A percentile compares a stretch with the other conserved stretches of the same genome.
Evolutionary conservation across 2,329 filamentous ascomycete species (phyloP).

Genomic region (Colletotrichum sp.): DNA sequence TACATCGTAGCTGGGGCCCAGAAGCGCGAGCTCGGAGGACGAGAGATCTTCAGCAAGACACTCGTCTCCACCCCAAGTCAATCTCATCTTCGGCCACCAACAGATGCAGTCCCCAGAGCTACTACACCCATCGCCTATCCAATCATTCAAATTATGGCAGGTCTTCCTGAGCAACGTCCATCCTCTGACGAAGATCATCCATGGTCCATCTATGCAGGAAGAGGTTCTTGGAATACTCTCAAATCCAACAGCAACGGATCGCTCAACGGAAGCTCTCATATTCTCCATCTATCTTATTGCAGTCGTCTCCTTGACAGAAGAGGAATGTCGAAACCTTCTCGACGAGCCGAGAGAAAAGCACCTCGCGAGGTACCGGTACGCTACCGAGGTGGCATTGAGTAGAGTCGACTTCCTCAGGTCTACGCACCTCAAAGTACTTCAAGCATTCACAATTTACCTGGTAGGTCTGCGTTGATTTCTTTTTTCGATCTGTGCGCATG

Average conservation of each 20-base stretch:
- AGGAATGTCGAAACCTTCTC: constrained; percentile 58
- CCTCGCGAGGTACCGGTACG: constrained; percentile 54
- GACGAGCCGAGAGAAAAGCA: constrained; percentile 54
- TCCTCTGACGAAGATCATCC: constrained; percentile 73
- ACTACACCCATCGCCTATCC: not conserved
- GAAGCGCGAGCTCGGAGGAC: not conserved
- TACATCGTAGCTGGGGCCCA: not conserved
- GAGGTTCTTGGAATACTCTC: not conserved
- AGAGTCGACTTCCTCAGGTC: constrained; percentile 63
- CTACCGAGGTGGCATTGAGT: constrained; percentile 53
- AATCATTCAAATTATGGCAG: constrained; percentile 69
- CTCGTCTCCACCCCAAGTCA: not conserved
- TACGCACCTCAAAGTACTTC: constrained; percentile 61
- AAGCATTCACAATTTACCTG: constrained; percentile 63
- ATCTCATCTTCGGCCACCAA: constrained; percentile 14
- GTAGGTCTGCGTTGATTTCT: constrained; percentile 36
- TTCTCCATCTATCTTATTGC: constrained; percentile 67
- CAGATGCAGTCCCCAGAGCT: constrained; percentile 17
- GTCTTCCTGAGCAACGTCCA: constrained; percentile 76
- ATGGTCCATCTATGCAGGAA: constrained; percentile 71
- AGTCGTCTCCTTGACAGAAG: constrained; percentile 60
- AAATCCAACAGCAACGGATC: not conserved
- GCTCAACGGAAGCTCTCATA: constrained; percentile 64
- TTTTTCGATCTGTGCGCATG: not conserved
- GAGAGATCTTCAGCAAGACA: not conserved